A percentile compares a stretch with the other conserved stretches of the same genome.
Conservation (phyloP, 2,329 filamentous ascomycete genomes). For the Harringtonia lauricola region DNA sequence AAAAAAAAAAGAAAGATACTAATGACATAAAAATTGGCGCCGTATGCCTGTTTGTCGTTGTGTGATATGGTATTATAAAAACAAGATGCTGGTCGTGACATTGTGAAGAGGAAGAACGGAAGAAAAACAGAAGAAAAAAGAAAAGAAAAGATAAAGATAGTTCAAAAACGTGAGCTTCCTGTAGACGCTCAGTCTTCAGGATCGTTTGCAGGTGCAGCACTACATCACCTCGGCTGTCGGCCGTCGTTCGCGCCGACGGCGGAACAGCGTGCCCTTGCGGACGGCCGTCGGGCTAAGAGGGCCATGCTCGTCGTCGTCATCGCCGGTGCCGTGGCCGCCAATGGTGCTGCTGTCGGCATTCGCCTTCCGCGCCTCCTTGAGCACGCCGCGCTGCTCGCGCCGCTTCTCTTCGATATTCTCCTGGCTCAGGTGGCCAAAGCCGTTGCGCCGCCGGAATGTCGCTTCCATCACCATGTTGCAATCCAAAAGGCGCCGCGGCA, state of each 20-base stretch:
- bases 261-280: slow-evolving; percentile 35
- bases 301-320: neutral
- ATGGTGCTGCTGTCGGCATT: slow-evolving; percentile 13
- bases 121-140: neutral
- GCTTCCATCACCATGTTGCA: slow-evolving; percentile 73
- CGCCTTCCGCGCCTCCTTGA: slow-evolving; percentile 34
- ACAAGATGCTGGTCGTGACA: no score
- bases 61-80: no score
- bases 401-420: slow-evolving; percentile 69
- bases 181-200: neutral
- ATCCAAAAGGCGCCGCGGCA: slow-evolving; percentile 72
- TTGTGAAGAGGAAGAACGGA: neutral
- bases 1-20: no score
- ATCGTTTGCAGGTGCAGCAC: slow-evolving; percentile 7
- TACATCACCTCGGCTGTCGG: slow-evolving; percentile 19
- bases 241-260: slow-evolving; percentile 27
- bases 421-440: slow-evolving; percentile 73
- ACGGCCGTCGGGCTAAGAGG: slow-evolving; percentile 3
- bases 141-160: neutral
- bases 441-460: slow-evolving; percentile 69
- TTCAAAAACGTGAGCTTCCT: neutral
- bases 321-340: neutral
- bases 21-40: no score
- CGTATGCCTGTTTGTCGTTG: no score
- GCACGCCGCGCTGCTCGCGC: slow-evolving; percentile 48